Evolutionary conservation across 2,329 filamentous ascomycete species (phyloP).

Genomic region (Botryosphaeria dothidea): DNA sequence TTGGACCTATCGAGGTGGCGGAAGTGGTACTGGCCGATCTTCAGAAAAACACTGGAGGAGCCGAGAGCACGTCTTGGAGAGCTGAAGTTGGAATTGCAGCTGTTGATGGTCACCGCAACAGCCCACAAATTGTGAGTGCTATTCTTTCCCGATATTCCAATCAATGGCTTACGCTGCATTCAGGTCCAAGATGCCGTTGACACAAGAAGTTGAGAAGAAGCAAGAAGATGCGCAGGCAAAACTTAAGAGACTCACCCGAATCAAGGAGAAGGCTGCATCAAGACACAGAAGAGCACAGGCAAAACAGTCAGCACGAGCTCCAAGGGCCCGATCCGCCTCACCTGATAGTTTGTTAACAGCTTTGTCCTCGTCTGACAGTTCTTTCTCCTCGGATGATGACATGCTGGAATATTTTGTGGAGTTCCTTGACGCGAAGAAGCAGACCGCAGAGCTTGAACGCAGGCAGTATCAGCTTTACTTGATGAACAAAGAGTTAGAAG

Average conservation of each 20-base stretch:
- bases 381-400: not conserved
- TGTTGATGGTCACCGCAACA: not conserved
- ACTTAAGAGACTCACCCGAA: not conserved
- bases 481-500: not conserved
- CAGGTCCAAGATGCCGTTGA: not conserved
- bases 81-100: not conserved
- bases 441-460: not conserved
- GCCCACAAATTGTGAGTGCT: not conserved
- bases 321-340: not conserved
- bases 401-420: not conserved
- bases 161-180: not conserved
- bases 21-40: not conserved
- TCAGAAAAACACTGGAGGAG: not conserved
- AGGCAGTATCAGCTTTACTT: not conserved
- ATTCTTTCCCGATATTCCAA: too few species aligned
- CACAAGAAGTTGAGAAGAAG: not conserved
- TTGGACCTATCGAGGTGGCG: not conserved
- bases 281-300: not conserved
- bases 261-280: not conserved
- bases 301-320: not conserved
- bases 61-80: not conserved
- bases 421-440: not conserved
- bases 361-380: not conserved
- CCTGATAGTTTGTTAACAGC: not conserved
- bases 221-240: not conserved